Percentiles rank a stretch among this genome's conserved stretches.
Conservation (phyloP, 2,329 filamentous ascomycete genomes). For the Exophiala spinifera region DNA sequence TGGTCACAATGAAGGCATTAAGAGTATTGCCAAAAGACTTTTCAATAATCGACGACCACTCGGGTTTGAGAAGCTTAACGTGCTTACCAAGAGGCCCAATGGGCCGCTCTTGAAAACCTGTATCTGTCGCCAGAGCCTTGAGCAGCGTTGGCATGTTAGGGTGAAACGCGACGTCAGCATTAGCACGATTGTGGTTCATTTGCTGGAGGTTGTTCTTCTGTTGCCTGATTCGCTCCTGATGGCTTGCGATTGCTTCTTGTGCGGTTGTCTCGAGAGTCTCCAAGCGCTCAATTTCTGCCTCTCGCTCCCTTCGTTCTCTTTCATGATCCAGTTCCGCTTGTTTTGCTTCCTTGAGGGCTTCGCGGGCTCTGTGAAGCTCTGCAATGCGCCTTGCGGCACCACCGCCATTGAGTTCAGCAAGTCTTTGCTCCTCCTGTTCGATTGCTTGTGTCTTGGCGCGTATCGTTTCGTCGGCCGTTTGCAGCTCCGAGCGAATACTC, state of each 20-base stretch:
- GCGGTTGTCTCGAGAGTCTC: slow-evolving; percentile 16
- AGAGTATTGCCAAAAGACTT: slow-evolving; percentile 67
- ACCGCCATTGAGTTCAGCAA: slow-evolving; percentile 68
- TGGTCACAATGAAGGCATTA: slow-evolving; percentile 77
- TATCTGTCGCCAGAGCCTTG: slow-evolving; percentile 65
- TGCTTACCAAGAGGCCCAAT: slow-evolving; percentile 80
- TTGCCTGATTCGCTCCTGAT: slow-evolving; percentile 54
- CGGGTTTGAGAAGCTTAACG: slow-evolving; percentile 70
- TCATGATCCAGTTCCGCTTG: slow-evolving; percentile 43
- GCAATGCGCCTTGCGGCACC: slow-evolving; percentile 60
- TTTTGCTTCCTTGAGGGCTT: slow-evolving; percentile 47
- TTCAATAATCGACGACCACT: slow-evolving; percentile 83
- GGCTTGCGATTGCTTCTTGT: slow-evolving; percentile 33
- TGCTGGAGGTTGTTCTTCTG: slow-evolving; percentile 51
- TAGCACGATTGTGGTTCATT: slow-evolving; percentile 57
- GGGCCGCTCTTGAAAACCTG: slow-evolving; percentile 66
- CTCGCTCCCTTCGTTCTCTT: slow-evolving; percentile 35
- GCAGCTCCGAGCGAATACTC: slow-evolving; percentile 49
- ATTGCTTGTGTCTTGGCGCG: slow-evolving; percentile 50
- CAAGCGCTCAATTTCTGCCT: slow-evolving; percentile 37
- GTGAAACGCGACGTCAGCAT: slow-evolving; percentile 64
- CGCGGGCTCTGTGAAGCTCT: slow-evolving; percentile 59
- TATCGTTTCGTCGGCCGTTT: slow-evolving; percentile 39
- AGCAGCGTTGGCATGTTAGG: slow-evolving; percentile 58
- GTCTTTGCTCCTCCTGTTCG: slow-evolving; percentile 48